Base-by-base conservation (phyloP, 768 basidiomycete genomes). In the Trametopsis cervina region DNA sequence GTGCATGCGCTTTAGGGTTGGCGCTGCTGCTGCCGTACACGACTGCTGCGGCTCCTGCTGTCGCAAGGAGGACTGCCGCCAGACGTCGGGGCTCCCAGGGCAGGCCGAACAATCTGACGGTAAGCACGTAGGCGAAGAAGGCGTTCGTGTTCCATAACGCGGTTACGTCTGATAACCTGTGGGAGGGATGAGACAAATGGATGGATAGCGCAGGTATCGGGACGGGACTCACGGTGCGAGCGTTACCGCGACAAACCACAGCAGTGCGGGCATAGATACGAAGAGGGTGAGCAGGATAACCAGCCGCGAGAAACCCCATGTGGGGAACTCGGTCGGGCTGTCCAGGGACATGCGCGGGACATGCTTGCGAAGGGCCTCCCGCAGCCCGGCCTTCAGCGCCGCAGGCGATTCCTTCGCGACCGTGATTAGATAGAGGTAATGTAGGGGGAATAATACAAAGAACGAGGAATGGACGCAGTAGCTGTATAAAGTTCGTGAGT, bases 51-150 rank as follows among this genome's bases (percentile, higher is more conserved):
- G 89, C 89, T 5, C 95, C 95, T 0, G 79, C 50, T 26, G 85
- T 91, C 0, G 95, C 94, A 21, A 95, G 66, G 12, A 76, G 59
- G 15, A 98, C 92, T 12, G 90, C 83, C 21, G 77, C 60, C 25
- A 92, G 66, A 37, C 77, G 82, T 39, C 77, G 69, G 13, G 73
- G 54, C 52, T 86, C 77, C 85, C 84, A 83, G 54, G 72, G 69
- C 21, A 79, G 66, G 18, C 74, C 68, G 51, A 83, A 81, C 2
- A 91, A 57, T 56, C 78, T 78, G 51, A 93, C 80, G n/a, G 83
- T 78, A 62, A 97, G 78, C 22, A 91, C 62, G 61, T 97, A 98
- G 4, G 89, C 87, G 64, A 91, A 93, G 69, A 97, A 93, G 0
- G 89, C 85, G 57, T 87, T 89, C 6, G 86, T 83, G 60, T 95